phyloP scores from a whole-genome alignment of 2,329 filamentous ascomycete genomes.

The Escovopsis weberi region DNA sequence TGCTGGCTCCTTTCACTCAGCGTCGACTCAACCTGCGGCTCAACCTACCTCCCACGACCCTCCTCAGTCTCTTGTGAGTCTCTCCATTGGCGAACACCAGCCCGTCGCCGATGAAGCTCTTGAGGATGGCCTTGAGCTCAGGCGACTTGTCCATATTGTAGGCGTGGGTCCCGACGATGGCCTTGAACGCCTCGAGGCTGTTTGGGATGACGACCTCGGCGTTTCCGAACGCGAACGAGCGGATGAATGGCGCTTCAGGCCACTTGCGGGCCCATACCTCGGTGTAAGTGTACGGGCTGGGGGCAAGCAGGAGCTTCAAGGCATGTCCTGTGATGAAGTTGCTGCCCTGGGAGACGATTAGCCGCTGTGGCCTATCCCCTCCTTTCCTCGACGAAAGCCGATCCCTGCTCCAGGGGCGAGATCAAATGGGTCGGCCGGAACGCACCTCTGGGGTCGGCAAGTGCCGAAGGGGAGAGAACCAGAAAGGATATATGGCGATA shows the following conservation, averaged over 20 bases:
- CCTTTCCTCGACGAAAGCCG: background rate
- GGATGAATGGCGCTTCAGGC: constrained; percentile 15
- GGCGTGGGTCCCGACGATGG: background rate
- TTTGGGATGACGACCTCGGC: constrained; percentile 13
- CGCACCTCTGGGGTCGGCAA: background rate
- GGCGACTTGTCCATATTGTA: background rate
- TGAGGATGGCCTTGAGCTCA: background rate
- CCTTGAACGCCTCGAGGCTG: constrained; percentile 12
- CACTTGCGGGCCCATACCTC: constrained; percentile 14
- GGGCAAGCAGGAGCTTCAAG: background rate
- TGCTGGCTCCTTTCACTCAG: background rate
- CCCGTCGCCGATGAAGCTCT: background rate
- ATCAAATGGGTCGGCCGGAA: background rate
- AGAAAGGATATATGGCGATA: background rate
- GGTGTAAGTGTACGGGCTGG: constrained; percentile 7
- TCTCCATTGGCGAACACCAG: constrained; percentile 1
- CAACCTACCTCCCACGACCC: constrained; percentile 4
- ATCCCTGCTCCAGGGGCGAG: background rate
- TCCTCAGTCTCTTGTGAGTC: constrained; percentile 1
- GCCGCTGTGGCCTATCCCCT: background rate
- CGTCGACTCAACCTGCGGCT: background rate
- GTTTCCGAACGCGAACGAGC: constrained; percentile 15
- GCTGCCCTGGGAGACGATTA: background rate
- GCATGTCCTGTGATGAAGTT: background rate
- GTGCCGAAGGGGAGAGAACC: background rate